Conservation (phyloP, 768 basidiomycete species). For the Suillus alpinus region DNA sequence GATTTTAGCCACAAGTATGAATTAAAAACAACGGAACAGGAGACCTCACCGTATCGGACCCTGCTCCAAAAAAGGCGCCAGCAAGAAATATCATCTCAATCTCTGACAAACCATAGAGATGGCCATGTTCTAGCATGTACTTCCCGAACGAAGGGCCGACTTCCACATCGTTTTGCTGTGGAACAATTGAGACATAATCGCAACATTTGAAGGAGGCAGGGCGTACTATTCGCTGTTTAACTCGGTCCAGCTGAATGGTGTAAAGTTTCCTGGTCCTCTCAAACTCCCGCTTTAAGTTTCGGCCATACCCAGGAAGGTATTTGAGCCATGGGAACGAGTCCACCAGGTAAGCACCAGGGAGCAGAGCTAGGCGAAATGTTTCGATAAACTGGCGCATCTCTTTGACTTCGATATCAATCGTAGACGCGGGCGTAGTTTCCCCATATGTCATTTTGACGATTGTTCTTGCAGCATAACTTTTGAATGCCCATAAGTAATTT, state of each 20-base stretch:
- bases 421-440: conserved; percentile 4
- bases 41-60: conserved; percentile 43
- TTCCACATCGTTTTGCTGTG: neutral
- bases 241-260: conserved; percentile 42
- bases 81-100: conserved; percentile 54
- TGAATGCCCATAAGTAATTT: conserved; percentile 10
- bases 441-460: conserved; percentile 13
- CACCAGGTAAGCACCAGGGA: conserved; percentile 31
- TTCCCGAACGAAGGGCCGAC: conserved; percentile 39
- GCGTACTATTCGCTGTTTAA: conserved; percentile 40
- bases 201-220: neutral
- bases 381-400: conserved; percentile 16
- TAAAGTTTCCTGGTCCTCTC: conserved; percentile 49
- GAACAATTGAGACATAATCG: neutral
- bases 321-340: conserved; percentile 33
- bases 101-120: conserved; percentile 44
- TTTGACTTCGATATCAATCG: conserved; percentile 8
- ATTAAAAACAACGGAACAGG: neutral
- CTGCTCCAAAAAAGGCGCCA: conserved; percentile 57
- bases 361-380: conserved; percentile 20
- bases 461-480: conserved; percentile 9
- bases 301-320: conserved; percentile 59
- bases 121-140: conserved; percentile 49
- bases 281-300: conserved; percentile 50
- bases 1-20: neutral